phyloP scores from a whole-genome alignment of 305 asterid species.

The Fraxinus albicans region DNA sequence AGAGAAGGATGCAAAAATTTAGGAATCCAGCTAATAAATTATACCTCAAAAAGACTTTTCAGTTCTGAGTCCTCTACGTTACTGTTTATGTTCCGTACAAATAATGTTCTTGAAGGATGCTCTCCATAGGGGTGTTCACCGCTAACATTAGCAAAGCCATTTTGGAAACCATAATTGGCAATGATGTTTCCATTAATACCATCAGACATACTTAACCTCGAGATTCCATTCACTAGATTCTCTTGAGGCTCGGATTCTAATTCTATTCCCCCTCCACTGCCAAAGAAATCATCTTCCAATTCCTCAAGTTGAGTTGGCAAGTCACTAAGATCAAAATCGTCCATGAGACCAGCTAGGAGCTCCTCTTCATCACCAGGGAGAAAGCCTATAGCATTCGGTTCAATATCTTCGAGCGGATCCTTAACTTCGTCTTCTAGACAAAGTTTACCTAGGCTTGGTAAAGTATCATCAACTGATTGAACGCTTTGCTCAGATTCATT shows the following conservation, averaged over 20 bases:
- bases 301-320: conserved; percentile 89
- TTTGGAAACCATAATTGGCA: conserved; percentile 43
- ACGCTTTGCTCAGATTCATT: conserved; percentile 41
- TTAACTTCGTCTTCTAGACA: conserved; percentile 40
- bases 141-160: conserved; percentile 53
- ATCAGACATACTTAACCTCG: conserved; percentile 50
- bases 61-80: conserved; percentile 94
- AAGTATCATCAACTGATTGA: conserved; percentile 48
- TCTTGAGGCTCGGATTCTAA: conserved; percentile 59
- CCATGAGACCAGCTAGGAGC: conserved; percentile 78
- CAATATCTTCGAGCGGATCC: conserved; percentile 56
- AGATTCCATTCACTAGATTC: conserved; percentile 42
- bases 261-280: conserved; percentile 89
- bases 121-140: conserved; percentile 97
- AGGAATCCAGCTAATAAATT: conserved; percentile 4
- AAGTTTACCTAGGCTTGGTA: conserved; percentile 50
- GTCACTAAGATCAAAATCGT: conserved; percentile 79
- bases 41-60: conserved; percentile 84
- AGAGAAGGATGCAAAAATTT: conserved; percentile 4
- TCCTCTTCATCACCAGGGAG: conserved; percentile 97
- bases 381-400: conserved; percentile 41
- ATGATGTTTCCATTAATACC: conserved; percentile 39
- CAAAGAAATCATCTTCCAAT: conserved; percentile 90
- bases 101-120: conserved; percentile 97
- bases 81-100: conserved; percentile 94